Conservation (phyloP, 129 eudicot species). For the Arctium minus region DNA sequence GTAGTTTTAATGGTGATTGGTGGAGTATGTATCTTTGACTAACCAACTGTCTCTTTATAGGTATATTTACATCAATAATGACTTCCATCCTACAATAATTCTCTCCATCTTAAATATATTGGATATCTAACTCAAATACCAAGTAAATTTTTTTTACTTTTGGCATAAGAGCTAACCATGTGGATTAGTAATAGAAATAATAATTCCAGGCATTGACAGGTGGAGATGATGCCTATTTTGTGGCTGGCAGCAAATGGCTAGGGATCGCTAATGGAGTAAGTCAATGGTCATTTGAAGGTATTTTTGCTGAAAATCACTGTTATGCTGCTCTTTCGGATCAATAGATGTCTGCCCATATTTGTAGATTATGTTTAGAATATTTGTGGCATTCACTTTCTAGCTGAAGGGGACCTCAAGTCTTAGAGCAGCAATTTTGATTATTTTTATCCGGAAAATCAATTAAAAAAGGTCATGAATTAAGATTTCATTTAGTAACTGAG, state of each 20-base stretch:
- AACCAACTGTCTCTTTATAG: neutral
- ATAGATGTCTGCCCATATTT: neutral
- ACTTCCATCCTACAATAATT: neutral
- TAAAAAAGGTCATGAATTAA: neutral
- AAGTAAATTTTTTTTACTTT: slow-evolving; percentile 1
- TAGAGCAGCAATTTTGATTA: neutral
- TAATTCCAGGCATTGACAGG: slow-evolving; percentile 99
- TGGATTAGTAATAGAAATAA: slow-evolving; percentile 72
- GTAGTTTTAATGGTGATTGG: slow-evolving; percentile 10
- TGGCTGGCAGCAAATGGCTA: slow-evolving; percentile 59
- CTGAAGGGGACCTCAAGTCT: neutral
- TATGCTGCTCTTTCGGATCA: neutral
- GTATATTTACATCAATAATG: neutral
- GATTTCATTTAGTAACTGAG: neutral
- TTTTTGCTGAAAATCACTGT: neutral
- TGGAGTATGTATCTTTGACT: neutral
- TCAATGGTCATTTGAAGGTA: slow-evolving; percentile 91
- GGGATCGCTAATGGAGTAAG: slow-evolving; percentile 84
- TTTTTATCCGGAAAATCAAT: neutral
- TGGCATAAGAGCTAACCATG: slow-evolving; percentile 13
- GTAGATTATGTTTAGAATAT: neutral
- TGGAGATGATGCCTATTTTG: slow-evolving; percentile 85
- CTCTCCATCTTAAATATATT: neutral
- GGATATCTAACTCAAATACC: neutral
- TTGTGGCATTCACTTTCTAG: neutral